Conservation (phyloP, 768 basidiomycete species). For the Leccinum aurantiacum region DNA sequence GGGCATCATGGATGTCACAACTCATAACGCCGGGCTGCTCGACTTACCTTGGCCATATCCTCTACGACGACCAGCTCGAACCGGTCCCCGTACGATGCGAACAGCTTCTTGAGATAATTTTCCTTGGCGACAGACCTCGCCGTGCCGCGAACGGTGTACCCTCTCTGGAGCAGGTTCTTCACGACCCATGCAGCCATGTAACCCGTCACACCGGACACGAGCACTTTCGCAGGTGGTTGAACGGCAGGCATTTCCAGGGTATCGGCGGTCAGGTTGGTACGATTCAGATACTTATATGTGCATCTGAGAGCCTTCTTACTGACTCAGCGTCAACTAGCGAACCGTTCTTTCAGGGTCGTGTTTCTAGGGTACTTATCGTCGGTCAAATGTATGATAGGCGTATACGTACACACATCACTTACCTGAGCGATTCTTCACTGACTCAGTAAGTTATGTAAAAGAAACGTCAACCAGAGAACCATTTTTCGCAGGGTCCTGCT, state of each 20-base stretch:
- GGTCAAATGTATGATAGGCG: no score
- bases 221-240: slow-evolving; percentile 28
- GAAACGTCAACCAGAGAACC: no score
- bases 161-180: slow-evolving; percentile 53
- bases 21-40: not conserved
- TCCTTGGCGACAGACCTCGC: slow-evolving; percentile 66
- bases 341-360: no score
- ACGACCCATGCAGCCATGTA: slow-evolving; percentile 48
- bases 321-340: no score
- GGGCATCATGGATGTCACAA: not conserved
- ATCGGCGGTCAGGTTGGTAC: not conserved
- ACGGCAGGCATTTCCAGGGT: slow-evolving; percentile 22
- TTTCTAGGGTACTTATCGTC: no score
- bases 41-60: slow-evolving; percentile 58
- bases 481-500: no score
- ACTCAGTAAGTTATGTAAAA: no score
- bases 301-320: no score
- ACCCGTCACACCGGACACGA: slow-evolving; percentile 28
- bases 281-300: no score
- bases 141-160: slow-evolving; percentile 64
- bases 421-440: no score
- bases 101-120: slow-evolving; percentile 51
- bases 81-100: slow-evolving; percentile 52
- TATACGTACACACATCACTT: no score
- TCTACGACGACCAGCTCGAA: slow-evolving; percentile 67